Base-by-base conservation (phyloP, 179 eudicot genomes). In the Camellia oleifera region DNA sequence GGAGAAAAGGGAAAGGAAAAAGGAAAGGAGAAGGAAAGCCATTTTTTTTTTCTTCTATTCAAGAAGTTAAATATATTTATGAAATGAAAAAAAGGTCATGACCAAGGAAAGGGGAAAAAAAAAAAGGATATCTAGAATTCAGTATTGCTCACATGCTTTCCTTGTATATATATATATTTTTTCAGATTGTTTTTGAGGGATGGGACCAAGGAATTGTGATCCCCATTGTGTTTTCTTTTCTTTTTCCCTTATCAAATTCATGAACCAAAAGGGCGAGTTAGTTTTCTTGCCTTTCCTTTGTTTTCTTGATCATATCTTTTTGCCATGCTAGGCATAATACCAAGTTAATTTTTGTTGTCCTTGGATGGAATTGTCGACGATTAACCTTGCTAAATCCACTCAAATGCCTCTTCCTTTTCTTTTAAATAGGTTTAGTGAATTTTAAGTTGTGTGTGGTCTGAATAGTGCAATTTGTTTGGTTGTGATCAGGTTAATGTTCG, bases 401-500 rank as follows among this genome's bases (percentile, higher is more conserved):
- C 17, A 60, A 73, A 46, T 64, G 10, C 45, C 66, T 58, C 77
- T 1, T 57, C 9, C 15, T 15, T 54, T n/a, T 52, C 73, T 14
- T 10, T 80, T 52, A 58, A 46, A 64, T 15, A 42, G 20, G 3
- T 7, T 44, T 10, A 57, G 52, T 44, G 18, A 15, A 69, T 52
- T 13, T 53, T 58, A 58, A 9, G 75, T 58, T 72, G 26, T 63
- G 54, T 71, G 60, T 62, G 65, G 11, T 76, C 77, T 23, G 52
- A 78, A 50, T 20, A 3, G 52, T 56, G 10, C 11, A 50, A 10
- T 46, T 77, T 78, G 57, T 72, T 75, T 67, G 72, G 54, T 46
- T 75, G 76, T 79, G 78, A 78, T 72, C 87, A 90, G 94, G 81
- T 79, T 77, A 70, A 85, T 81, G 86, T 46, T 73, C 82, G 81